A percentile compares a stretch with the other conserved stretches of the same genome.
phyloP scores from a whole-genome alignment of 192 early-diverging fungal genomes.

The Phycomyces nitens region DNA sequence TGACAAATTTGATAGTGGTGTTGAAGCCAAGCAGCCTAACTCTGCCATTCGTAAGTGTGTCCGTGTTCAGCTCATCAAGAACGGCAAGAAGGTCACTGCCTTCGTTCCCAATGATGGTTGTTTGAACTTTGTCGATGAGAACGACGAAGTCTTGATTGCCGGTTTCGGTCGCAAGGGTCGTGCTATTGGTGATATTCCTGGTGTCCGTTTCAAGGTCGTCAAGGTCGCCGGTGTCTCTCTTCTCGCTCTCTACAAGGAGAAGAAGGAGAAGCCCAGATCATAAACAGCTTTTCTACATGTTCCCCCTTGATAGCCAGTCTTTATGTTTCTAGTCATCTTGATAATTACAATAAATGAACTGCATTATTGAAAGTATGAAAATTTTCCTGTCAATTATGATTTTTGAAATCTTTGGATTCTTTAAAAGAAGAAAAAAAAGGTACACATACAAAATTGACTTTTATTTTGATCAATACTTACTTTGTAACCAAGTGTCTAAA shows the following conservation, averaged over 20 bases:
- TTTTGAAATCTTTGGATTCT: too few species aligned
- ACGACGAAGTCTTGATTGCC: slow-evolving; percentile 99
- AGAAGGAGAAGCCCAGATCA: slow-evolving; percentile 99
- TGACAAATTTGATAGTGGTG: slow-evolving; percentile 66
- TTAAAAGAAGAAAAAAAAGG: too few species aligned
- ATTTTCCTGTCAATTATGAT: too few species aligned
- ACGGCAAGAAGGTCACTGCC: slow-evolving; percentile 99
- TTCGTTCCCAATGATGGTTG: slow-evolving; percentile 99
- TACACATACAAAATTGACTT: too few species aligned
- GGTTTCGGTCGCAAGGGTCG: slow-evolving; percentile 99
- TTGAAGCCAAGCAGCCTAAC: slow-evolving; percentile 99
- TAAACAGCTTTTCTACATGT: slow-evolving; percentile 42
- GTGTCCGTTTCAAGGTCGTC: slow-evolving; percentile 99
- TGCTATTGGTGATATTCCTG: slow-evolving; percentile 98
- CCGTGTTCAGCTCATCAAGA: slow-evolving; percentile 99
- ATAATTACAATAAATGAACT: too few species aligned
- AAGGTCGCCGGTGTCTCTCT: slow-evolving; percentile 99
- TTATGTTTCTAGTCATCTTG: too few species aligned
- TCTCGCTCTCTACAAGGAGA: slow-evolving; percentile 99
- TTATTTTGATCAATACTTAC: too few species aligned
- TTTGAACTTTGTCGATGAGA: slow-evolving; percentile 99
- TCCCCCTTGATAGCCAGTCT: too few species aligned
- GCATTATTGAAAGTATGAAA: too few species aligned
- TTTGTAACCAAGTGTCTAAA: too few species aligned
- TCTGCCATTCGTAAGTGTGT: slow-evolving; percentile 99